Base-by-base conservation (phyloP, 164 flowering plant genomes). In the Platanus orientalis region DNA sequence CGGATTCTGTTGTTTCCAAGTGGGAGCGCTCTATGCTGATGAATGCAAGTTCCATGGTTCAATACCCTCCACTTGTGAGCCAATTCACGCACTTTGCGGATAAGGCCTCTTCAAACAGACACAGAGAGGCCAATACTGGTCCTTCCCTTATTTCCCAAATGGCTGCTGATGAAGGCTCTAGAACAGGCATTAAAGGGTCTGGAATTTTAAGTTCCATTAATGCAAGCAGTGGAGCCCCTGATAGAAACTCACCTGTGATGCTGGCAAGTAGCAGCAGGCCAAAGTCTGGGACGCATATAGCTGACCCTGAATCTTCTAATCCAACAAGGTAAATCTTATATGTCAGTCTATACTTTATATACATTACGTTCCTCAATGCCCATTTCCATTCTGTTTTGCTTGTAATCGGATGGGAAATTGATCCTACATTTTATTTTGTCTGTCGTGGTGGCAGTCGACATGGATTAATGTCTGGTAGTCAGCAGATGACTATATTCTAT, bases 131-230 rank as follows among this genome's bases (percentile, higher is more conserved):
- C 32, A 76, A 74, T 74, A 69, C 73, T 20, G 75, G 81, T 65
- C 80, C 92, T 54, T 78, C 92, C n/a, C 36, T 78, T 50, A 73
- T 83, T 58, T 79, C 96, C 60, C 88, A 81, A 32, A 69, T 84
- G 25, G 98, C 92, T 58, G 94, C 97, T 65, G 98, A 93, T 80
- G 98, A 93, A 70, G 96, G 98, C 54, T 93, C 97, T 21, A 81
- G 98, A 80, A 90, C 97, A 36, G 97, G 98, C n/a, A 84, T 85
- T 25, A 90, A 85, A 75, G 92, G 94, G n/a, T 84, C 94, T 26
- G 86, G 89, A 54, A 71, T 90, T 29, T 70, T 80, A 75, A 81
- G 76, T 59, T 69, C 83, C 20, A 42, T 80, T 30, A 80, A 74
- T 68, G 73, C 87, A 53, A 65, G 54, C 34, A 53, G 62, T 57